Percentiles rank a stretch among this genome's conserved stretches.
Conservation (phyloP, 2,329 filamentous ascomycete genomes). For the Mycosphaerella arachidis region DNA sequence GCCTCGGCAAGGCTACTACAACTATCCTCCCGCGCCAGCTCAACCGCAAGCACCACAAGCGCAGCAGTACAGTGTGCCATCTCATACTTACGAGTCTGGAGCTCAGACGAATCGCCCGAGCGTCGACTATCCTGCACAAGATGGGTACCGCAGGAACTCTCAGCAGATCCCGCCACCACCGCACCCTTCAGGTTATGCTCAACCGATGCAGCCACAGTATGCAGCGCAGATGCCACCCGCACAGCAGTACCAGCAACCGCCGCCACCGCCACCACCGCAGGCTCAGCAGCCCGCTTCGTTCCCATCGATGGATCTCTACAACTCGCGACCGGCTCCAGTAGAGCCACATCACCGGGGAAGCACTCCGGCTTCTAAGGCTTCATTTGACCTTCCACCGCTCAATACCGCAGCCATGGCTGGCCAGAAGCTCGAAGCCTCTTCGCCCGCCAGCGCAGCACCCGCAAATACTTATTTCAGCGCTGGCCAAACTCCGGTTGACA, state of each 20-base stretch:
- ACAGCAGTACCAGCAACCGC: constrained; percentile 27
- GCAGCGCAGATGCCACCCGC: constrained; percentile 28
- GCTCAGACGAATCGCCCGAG: constrained; percentile 36
- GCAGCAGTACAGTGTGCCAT: constrained; percentile 36
- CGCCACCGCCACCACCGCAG: constrained; percentile 18
- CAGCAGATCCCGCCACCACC: constrained; percentile 36
- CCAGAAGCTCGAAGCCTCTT: constrained; percentile 38
- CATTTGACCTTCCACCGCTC: constrained; percentile 38
- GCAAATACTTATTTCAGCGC: constrained; percentile 26
- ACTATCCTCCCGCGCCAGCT: constrained; percentile 34
- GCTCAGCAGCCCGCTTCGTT: constrained; percentile 17
- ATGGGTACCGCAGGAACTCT: constrained; percentile 41
- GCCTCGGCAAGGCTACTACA: constrained; percentile 36
- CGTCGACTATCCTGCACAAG: constrained; percentile 36
- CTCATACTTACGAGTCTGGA: constrained; percentile 20
- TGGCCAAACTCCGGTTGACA: constrained; percentile 21
- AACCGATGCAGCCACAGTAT: constrained; percentile 36
- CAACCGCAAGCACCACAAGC: constrained; percentile 33
- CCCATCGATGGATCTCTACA: constrained; percentile 20
- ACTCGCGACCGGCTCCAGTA: constrained; percentile 20
- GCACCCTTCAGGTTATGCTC: constrained; percentile 27
- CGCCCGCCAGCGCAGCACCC: constrained; percentile 40
- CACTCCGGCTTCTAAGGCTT: constrained; percentile 18
- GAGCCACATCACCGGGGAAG: constrained; percentile 24
- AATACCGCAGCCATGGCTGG: constrained; percentile 36